Base-by-base conservation (phyloP, 345 rosid species). In the Carallia brachiata region DNA sequence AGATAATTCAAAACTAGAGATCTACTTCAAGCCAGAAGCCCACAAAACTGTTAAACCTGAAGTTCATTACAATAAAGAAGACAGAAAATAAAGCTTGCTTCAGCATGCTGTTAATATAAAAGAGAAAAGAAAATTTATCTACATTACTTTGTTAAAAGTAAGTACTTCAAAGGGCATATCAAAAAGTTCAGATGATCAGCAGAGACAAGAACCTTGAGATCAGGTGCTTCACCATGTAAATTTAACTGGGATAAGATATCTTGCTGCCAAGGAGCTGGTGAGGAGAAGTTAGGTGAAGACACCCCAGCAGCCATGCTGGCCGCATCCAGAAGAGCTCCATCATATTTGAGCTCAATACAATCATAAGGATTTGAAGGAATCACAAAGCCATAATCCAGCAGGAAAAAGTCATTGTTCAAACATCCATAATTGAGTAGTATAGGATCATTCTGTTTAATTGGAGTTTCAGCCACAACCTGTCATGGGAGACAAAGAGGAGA, bases 271-370 rank as follows among this genome's bases (percentile, higher is more conserved):
- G 84, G 78, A 71, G 85, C 73, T 64, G 96, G 96, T 15, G 92
- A 85, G 55, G 90, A 87, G 77, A 94, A 90, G 69, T 83, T 90
- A 19, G 93, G 88, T 15, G 93, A 83, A 66, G 88, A 71, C 72
- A 94, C 86, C 69, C 95, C 93, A 78, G 93, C 90, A n/a, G 91
- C 90, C 83, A 83, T 75, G 70, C 96, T 89, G 31, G 98, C 96
- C 68, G 96, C 91, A 67, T 94, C 93, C 83, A 91, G 72, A 58
- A 91, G 85, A 65, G 82, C 89, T 73, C 84, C 92, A 58, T 91
- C 90, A 60, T 88, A 94, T 85, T 75, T 91, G 66, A 94, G 95
- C 86, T 90, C 97, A 65, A 94, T 84, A 73, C 78, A 72, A 66
- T 94, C 98, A 31, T 85, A 82, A 3, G 84, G 90, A 62, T 91